Base-by-base conservation (phyloP, 2,329 filamentous ascomycete genomes). In the Pseudopyrenochaeta lycopersici region DNA sequence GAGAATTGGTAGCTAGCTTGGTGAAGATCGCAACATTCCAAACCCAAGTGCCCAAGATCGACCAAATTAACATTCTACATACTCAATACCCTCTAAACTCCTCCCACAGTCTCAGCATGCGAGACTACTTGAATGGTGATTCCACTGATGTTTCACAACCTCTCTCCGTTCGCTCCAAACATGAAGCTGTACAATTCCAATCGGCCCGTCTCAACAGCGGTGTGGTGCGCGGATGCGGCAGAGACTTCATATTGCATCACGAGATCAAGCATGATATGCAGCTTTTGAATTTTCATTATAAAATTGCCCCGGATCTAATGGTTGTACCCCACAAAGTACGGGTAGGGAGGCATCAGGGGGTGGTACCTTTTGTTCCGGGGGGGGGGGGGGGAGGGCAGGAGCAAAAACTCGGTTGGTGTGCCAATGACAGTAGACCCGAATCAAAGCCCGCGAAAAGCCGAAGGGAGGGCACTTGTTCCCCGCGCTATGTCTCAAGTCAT, bases 371-470 rank as follows among this genome's bases (percentile, higher is more conserved):
- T 33, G 40, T 29, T 39, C 21, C 29, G 27, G 15, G 9, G 15
- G 9, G 6, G n/a, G 20, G 42, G 23, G n/a, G n/a, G n/a, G 23
- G 23, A 9, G 23, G 23, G 23, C 23, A 27, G 23, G 23, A 27
- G 4, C 38, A 30, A 41, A 43, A 21, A 2, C 38, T 49, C 52
- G 54, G 48, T 33, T 52, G n/a, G 38, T 41, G 35, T 36, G 23
- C 60, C 57, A 63, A 61, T 60, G 52, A 59, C 17, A 31, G 32
- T 36, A 12, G 27, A 18, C 48, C 57, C 47, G 60, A 40, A 23
- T 1, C 12, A 36, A 49, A 36, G 30, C 18, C 45, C 59, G 54
- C 36, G 12, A 23, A 38, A 53, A 57, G 50, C 54, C 54, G 50
- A 46, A 53, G 4, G 9, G 35, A 11, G n/a, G n/a, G n/a, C n/a